Evolutionary conservation across 2,329 filamentous ascomycete species (phyloP).

Genomic region (Daldinia eschscholtzii): DNA sequence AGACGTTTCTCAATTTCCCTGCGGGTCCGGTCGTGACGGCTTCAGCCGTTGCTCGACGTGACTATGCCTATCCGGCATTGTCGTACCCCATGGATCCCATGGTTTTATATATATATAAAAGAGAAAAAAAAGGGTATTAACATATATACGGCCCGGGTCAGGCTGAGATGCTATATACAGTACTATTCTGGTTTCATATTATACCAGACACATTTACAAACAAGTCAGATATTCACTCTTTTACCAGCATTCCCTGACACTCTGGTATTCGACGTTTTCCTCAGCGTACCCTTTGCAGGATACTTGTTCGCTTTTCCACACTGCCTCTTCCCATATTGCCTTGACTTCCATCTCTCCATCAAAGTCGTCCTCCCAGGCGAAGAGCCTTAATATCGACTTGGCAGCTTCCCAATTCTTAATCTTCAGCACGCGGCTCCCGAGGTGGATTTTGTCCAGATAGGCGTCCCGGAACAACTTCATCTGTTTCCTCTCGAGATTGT

Average conservation of each 20-base stretch:
- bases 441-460: slow-evolving; percentile 58
- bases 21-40: slow-evolving; percentile 20
- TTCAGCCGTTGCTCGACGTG: slow-evolving; percentile 16
- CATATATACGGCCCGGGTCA: slow-evolving; percentile 26
- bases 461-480: slow-evolving; percentile 55
- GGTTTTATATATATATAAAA: no score
- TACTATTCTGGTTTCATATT: slow-evolving; percentile 9
- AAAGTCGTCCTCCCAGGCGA: slow-evolving; percentile 58
- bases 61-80: slow-evolving; percentile 9
- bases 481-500: slow-evolving; percentile 54
- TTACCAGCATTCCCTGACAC: slow-evolving; percentile 31
- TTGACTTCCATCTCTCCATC: slow-evolving; percentile 57
- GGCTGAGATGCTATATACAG: slow-evolving; percentile 31
- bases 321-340: slow-evolving; percentile 58
- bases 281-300: slow-evolving; percentile 34
- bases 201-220: slow-evolving; percentile 24
- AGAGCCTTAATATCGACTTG: slow-evolving; percentile 54
- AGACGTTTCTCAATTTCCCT: slow-evolving; percentile 11
- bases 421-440: slow-evolving; percentile 56
- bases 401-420: slow-evolving; percentile 57
- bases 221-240: slow-evolving; percentile 1
- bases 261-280: slow-evolving; percentile 24
- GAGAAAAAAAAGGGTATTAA: slow-evolving; percentile 11
- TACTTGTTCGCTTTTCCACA: slow-evolving; percentile 48
- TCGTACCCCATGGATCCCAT: slow-evolving; percentile 1